Evolutionary conservation across 2,329 filamentous ascomycete genomes (phyloP), one percentile per base, ranked within the genome.

Genomic region (Alternaria atra): DNA sequence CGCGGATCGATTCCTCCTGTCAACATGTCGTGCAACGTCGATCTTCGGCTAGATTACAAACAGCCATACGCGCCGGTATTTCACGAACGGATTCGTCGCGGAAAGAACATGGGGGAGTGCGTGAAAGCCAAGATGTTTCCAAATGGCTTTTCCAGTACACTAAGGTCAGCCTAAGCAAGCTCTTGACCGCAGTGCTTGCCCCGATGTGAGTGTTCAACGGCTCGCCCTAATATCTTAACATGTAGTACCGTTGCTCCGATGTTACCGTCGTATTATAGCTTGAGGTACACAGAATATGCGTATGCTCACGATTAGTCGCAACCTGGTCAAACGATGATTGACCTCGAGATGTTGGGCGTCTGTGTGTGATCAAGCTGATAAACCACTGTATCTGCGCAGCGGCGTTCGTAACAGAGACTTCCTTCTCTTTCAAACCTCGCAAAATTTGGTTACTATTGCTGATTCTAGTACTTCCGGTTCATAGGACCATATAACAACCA

Each of bases 1-100:
- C 40, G 34, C 43, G 17, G 52, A 57, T n/a, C 53, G 15, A 34
- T 40, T 7, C 43, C 52, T 39, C 32, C 35, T 48, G 32, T 55
- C 47, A 39, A 29, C 43, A 34, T 58, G 60, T 50, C 43, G 66
- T 70, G 52, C 35, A 48, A 70, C 65, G 44, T 62, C 50, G 52
- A 39, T 50, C 56, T 55, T 48, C 53, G 51, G 47, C 60, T 59
- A 59, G 52, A 34, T 50, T 32, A 29, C 15, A 32, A 29, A 54
- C 13, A 64, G 51, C 46, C 43, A 35, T 40, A 56, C 54, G 53
- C 52, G 55, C 48, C 37, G 35, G 39, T 54, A 61, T 60, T 61
- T 52, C 50, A 61, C 23, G 32, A 60, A 37, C 13, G 9, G 15
- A 51, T 43, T 54, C 58, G 60, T 63, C 50, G 35, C 29, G 56